A percentile compares a stretch with the other conserved stretches of the same genome.
These are phyloP conservation scores for Solanum chacoense DNA, from an alignment of 305 asterid genomes.

Conservation along the genomic window DNA sequence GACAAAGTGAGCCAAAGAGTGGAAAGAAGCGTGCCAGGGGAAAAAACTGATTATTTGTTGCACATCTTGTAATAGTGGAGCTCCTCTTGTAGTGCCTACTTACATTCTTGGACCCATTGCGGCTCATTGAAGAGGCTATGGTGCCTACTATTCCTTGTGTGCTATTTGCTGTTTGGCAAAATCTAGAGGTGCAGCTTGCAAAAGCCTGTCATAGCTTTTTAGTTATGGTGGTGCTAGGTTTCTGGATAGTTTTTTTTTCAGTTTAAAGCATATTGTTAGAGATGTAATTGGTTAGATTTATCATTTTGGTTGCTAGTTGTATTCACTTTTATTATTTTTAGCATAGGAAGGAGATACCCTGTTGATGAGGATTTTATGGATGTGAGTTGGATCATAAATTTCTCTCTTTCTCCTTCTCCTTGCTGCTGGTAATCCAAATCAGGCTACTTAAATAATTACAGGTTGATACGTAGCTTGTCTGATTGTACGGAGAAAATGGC, in stretches of 20 bases:
- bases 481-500: neutral
- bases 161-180: neutral
- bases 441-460: neutral
- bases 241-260: neutral
- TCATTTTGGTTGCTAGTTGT: neutral
- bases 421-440: neutral
- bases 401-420: neutral
- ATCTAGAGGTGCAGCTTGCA: neutral
- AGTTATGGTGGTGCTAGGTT: neutral
- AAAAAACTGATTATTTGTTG: neutral
- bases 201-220: neutral
- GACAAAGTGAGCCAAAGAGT: conserved; percentile 36
- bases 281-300: conserved; percentile 1
- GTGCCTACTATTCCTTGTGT: neutral
- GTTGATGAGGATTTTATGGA: neutral
- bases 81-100: neutral
- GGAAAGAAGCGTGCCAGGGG: conserved; percentile 58
- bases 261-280: neutral
- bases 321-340: neutral
- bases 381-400: neutral
- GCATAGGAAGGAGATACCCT: neutral
- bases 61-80: conserved; percentile 2
- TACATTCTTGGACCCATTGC: neutral
- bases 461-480: neutral
- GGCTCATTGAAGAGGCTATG: neutral